Evolutionary conservation across 2,329 filamentous ascomycete species (phyloP).

Genomic region (Scorias spongiosa): DNA sequence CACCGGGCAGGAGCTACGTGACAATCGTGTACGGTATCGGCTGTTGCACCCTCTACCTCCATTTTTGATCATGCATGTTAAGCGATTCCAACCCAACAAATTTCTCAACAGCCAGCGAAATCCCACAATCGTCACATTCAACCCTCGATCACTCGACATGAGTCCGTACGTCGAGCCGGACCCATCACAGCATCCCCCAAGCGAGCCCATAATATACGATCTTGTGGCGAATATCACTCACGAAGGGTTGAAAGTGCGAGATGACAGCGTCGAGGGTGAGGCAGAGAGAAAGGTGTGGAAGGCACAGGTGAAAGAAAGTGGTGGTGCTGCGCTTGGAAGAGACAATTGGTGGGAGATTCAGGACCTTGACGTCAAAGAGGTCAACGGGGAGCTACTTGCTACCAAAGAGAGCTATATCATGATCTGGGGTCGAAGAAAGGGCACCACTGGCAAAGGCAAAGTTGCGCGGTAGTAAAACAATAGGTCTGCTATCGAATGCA

Average conservation of each 20-base stretch:
- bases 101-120: slow-evolving; percentile 84
- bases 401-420: slow-evolving; percentile 90
- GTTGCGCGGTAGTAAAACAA: slow-evolving; percentile 13
- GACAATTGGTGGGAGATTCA: slow-evolving; percentile 89
- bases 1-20: slow-evolving; percentile 72
- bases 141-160: slow-evolving; percentile 71
- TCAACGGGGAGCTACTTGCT: slow-evolving; percentile 77
- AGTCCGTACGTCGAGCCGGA: slow-evolving; percentile 84
- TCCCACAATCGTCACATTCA: slow-evolving; percentile 95
- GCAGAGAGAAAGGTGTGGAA: slow-evolving; percentile 92
- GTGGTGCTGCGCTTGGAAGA: slow-evolving; percentile 30
- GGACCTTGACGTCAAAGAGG: slow-evolving; percentile 82
- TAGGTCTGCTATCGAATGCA: neutral
- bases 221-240: slow-evolving; percentile 89
- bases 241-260: slow-evolving; percentile 61
- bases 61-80: slow-evolving; percentile 86
- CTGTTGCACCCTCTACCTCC: slow-evolving; percentile 82
- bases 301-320: slow-evolving; percentile 69
- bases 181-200: slow-evolving; percentile 50
- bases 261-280: slow-evolving; percentile 75
- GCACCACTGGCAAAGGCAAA: slow-evolving; percentile 21
- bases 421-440: slow-evolving; percentile 75
- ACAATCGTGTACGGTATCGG: slow-evolving; percentile 76
- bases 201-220: slow-evolving; percentile 86
- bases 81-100: slow-evolving; percentile 92